Evolutionary conservation across 2,329 filamentous ascomycete genomes (phyloP).

Genomic region (Xylaria polymorpha): DNA sequence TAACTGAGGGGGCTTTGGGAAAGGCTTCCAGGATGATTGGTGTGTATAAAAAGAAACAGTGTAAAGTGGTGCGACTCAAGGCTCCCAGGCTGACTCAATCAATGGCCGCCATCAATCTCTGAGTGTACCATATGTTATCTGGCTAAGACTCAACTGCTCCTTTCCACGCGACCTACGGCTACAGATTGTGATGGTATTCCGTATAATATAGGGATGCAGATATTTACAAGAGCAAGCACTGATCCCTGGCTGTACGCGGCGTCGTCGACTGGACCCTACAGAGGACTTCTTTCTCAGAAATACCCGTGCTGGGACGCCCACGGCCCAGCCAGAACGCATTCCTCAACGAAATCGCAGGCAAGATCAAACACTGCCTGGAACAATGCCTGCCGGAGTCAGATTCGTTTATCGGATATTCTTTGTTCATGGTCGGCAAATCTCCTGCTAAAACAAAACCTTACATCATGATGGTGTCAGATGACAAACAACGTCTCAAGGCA

Average conservation of each 20-base stretch:
- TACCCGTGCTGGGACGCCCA: too few species aligned
- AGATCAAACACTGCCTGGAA: too few species aligned
- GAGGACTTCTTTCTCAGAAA: neutral
- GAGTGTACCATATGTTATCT: neutral
- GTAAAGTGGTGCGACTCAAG: too few species aligned
- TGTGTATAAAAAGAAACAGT: too few species aligned
- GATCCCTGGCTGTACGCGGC: neutral
- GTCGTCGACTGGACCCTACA: neutral
- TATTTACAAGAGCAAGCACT: neutral
- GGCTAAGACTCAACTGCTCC: neutral
- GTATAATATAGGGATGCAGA: neutral
- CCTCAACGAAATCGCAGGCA: too few species aligned
- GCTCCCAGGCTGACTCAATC: neutral
- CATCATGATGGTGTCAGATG: neutral
- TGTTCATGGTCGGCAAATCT: neutral
- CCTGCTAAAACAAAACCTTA: neutral
- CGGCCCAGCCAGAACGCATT: too few species aligned
- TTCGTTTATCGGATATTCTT: too few species aligned
- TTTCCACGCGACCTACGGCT: neutral
- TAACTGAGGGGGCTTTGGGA: too few species aligned
- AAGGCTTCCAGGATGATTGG: too few species aligned
- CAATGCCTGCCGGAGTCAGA: too few species aligned
- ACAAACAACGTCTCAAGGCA: neutral
- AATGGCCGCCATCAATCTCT: neutral
- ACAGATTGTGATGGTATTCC: neutral